These are phyloP conservation scores for Fusarium virguliforme DNA, from an alignment of 2,329 filamentous ascomycete genomes.

Conservation along the genomic window DNA sequence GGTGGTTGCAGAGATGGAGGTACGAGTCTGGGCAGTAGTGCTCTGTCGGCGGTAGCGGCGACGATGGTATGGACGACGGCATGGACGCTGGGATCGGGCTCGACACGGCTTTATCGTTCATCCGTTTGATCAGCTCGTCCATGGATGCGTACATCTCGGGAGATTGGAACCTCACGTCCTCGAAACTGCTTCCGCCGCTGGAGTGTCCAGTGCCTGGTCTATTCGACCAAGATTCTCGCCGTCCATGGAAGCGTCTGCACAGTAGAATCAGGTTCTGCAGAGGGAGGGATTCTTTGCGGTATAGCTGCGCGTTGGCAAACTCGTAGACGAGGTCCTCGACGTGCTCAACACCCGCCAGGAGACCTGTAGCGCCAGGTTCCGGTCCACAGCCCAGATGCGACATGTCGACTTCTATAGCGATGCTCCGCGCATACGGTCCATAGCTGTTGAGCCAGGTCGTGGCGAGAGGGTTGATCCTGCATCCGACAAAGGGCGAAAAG, in stretches of 20 bases:
- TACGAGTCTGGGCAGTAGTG: constrained; percentile 56
- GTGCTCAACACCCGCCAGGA: constrained; percentile 49
- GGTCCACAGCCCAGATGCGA: constrained; percentile 57
- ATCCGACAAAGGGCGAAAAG: constrained; percentile 57
- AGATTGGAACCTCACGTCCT: background rate
- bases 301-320: constrained; percentile 52
- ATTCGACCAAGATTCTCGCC: constrained; percentile 2
- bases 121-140: background rate
- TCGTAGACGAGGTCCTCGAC: constrained; percentile 50
- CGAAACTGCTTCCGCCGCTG: constrained; percentile 8
- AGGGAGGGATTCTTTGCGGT: constrained; percentile 41
- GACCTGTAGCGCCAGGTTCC: constrained; percentile 37
- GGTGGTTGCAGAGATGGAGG: constrained; percentile 53
- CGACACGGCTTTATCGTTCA: background rate
- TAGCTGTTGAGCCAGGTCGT: constrained; percentile 57
- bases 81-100: background rate
- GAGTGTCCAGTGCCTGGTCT: constrained; percentile 6
- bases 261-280: constrained; percentile 55
- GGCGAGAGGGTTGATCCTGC: constrained; percentile 54
- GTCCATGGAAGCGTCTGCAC: constrained; percentile 56
- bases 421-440: constrained; percentile 55
- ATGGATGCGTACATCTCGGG: constrained; percentile 4
- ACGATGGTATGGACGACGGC: constrained; percentile 4
- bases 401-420: constrained; percentile 62
- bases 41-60: background rate